Percentiles rank a stretch among this genome's conserved stretches.
These are phyloP conservation scores for Pneumocystis canis DNA, from an alignment of 1,139 yeast species.

Conservation along the genomic window DNA sequence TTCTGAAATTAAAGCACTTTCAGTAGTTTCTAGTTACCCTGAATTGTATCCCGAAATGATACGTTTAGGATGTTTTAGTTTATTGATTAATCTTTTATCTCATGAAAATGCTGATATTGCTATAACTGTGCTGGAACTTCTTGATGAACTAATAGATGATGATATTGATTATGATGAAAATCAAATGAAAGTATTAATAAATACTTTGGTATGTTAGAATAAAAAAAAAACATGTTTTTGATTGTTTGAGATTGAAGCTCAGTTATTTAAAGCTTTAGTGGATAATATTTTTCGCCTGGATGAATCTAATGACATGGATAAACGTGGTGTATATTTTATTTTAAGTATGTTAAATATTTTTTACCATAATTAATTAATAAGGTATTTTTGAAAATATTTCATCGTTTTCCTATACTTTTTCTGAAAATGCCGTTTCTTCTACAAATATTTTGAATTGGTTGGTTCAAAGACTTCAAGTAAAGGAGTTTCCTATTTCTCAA, in stretches of 20 bases:
- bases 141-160: conserved; percentile 19
- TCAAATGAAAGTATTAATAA: conserved; percentile 9
- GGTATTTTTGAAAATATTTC: conserved; percentile 15
- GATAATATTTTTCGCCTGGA: conserved; percentile 15
- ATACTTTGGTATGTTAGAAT: conserved; percentile 7
- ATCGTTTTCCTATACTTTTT: conserved; percentile 8
- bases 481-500: conserved; percentile 15
- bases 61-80: conserved; percentile 17
- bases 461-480: conserved; percentile 12
- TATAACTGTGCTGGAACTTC: conserved; percentile 18
- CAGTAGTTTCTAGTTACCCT: conserved; percentile 21
- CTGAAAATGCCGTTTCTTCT: conserved; percentile 6
- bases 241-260: conserved; percentile 8
- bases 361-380: conserved; percentile 9
- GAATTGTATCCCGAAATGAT: conserved; percentile 19
- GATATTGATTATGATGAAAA: conserved; percentile 14
- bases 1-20: conserved; percentile 22
- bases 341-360: conserved; percentile 8
- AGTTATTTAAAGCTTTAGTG: conserved; percentile 13
- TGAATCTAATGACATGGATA: conserved; percentile 8
- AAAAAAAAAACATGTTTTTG: not conserved
- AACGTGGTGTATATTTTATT: conserved; percentile 10
- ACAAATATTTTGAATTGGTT: conserved; percentile 16
- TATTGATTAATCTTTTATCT: conserved; percentile 19
- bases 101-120: conserved; percentile 27